Base-by-base conservation (phyloP, 2,329 filamentous ascomycete genomes). In the Nemania serpens region DNA sequence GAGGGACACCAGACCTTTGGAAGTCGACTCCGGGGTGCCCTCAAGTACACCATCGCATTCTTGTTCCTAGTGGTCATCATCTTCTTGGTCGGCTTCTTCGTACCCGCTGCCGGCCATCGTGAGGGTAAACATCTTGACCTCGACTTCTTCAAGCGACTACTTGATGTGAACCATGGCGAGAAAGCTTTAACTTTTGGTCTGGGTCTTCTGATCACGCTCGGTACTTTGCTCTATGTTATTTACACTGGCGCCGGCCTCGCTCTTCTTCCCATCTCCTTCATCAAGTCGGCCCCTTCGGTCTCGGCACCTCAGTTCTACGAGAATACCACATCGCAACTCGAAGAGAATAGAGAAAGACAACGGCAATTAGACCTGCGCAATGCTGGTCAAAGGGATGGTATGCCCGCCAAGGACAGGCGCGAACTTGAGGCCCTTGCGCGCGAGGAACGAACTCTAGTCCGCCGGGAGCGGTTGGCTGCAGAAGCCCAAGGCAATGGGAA, bases 21-120 rank as follows among this genome's bases (percentile, higher is more conserved):
- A 6, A 84, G 87, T 71, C 85, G 92, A 56, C 83, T 98, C 62
- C 89, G 88, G 84, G 88, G 88, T n/a, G 92, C 95, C 3, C 80
- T 91, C 73, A 97, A 96, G 77, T 98, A 97, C 78, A 97, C 95
- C 0, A 78, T 93, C 51, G 89, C 87, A 62, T 98, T 98, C 75
- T 77, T 98, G 48, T 77, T 88, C 37, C 83, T 98, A 6, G 85
- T 95, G 5, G 82, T 93, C 49, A 86, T 94, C 47, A 79, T 99
- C 13, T 96, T 99, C 81, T 77, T 97, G 18, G 84, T 98, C 29
- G 95, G 95, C 45, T 97, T 98, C 81, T 97, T 99, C 75, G 88
- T 96, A 0, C 95, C 95, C 0, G 87, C 91, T 5, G 88, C 91
- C 5, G 90, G 86, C 62, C 82, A 88, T 64, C 82, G 83, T 61